A percentile compares a stretch with the other conserved stretches of the same genome.
Conservation (phyloP, 768 basidiomycete genomes). For the Myochromella boudieri region DNA sequence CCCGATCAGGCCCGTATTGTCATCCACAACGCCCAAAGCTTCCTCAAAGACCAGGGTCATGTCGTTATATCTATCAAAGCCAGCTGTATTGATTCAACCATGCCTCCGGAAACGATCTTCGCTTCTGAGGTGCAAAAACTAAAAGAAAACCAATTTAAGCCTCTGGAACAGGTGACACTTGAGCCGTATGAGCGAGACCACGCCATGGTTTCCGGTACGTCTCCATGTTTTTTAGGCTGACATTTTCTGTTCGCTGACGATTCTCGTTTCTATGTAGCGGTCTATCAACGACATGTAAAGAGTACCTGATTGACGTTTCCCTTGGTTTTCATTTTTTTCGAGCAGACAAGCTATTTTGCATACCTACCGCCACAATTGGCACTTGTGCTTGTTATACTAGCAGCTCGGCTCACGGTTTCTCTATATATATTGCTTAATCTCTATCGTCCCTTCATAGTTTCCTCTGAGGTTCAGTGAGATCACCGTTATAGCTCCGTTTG, state of each 20-base stretch:
- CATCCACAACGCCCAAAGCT: slow-evolving; percentile 87
- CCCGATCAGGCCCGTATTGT: slow-evolving; percentile 99
- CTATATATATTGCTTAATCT: slow-evolving; percentile 19
- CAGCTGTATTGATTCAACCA: slow-evolving; percentile 97
- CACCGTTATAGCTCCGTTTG: slow-evolving; percentile 11
- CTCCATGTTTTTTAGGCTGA: neutral
- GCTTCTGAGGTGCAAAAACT: slow-evolving; percentile 82
- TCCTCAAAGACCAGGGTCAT: slow-evolving; percentile 93
- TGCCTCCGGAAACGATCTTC: slow-evolving; percentile 86
- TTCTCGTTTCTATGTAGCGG: slow-evolving; percentile 14
- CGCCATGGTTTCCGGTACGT: slow-evolving; percentile 83
- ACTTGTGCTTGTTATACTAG: slow-evolving; percentile 4
- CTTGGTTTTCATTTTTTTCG: slow-evolving; percentile 6
- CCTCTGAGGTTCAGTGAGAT: neutral
- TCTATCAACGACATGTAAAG: slow-evolving; percentile 28
- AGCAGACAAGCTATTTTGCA: slow-evolving; percentile 13
- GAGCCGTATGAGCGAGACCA: slow-evolving; percentile 93
- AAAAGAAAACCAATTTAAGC: slow-evolving; percentile 81
- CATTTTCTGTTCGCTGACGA: neutral
- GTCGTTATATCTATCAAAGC: slow-evolving; percentile 98
- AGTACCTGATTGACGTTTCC: slow-evolving; percentile 14
- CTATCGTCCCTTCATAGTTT: neutral
- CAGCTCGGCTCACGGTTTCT: slow-evolving; percentile 8
- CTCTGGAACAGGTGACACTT: slow-evolving; percentile 92
- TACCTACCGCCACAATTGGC: slow-evolving; percentile 9